phyloP scores from a whole-genome alignment of 2,329 filamentous ascomycete species.

The Talaromyces islandicus region DNA sequence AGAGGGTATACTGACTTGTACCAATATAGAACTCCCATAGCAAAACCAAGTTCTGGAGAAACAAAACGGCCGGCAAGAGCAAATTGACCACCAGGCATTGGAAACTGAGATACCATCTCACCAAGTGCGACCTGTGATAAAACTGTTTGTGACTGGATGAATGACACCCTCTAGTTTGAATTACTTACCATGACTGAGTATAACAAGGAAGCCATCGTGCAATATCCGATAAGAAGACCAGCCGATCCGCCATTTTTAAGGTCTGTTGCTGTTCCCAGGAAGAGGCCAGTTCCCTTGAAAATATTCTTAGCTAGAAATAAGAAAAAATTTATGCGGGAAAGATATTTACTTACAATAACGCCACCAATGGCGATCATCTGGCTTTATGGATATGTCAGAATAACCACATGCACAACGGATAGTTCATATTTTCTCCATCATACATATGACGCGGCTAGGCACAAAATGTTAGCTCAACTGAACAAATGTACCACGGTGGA shows the following conservation, averaged over 20 bases:
- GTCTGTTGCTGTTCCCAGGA: conserved; percentile 49
- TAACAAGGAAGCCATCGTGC: conserved; percentile 43
- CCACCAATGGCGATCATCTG: conserved; percentile 17
- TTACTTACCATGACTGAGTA: conserved; percentile 6
- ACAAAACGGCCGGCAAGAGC: conserved; percentile 39
- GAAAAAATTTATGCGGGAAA: too few relatives aligned
- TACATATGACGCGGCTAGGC: conserved; percentile 6
- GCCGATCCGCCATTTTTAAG: conserved; percentile 48
- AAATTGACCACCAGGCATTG: conserved; percentile 40
- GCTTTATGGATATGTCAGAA: background rate
- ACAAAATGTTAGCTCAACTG: background rate
- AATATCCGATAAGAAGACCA: conserved; percentile 48
- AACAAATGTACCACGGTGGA: background rate
- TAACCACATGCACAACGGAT: background rate
- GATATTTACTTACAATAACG: conserved; percentile 10
- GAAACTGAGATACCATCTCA: conserved; percentile 37
- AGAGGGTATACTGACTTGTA: conserved; percentile 39
- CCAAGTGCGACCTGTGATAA: conserved; percentile 39
- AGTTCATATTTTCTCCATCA: background rate
- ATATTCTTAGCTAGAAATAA: background rate
- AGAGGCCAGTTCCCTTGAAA: conserved; percentile 47
- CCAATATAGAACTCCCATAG: conserved; percentile 43
- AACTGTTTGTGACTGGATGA: conserved; percentile 23
- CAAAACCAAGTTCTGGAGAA: conserved; percentile 36
- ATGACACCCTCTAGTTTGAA: too few relatives aligned